Evolutionary conservation across 345 rosid genomes (phyloP).

Genomic region (Aurinia saxatilis): DNA sequence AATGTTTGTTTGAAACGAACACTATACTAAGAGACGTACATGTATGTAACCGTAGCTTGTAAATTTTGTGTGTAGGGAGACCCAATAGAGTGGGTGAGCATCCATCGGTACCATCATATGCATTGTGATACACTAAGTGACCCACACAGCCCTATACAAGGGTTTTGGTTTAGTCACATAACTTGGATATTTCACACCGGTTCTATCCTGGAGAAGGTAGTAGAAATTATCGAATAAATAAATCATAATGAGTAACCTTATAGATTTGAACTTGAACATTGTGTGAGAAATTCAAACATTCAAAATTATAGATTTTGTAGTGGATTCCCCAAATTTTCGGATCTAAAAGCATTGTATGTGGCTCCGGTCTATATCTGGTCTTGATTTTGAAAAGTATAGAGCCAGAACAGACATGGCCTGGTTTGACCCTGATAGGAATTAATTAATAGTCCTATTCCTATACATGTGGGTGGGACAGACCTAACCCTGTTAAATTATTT

Average conservation of each 20-base stretch:
- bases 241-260: too few species aligned
- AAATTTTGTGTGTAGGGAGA: constrained; percentile 15
- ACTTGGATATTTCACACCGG: constrained; percentile 57
- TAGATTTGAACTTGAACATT: too few species aligned
- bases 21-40: too few species aligned
- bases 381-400: neutral
- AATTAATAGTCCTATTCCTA: neutral
- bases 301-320: neutral
- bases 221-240: neutral
- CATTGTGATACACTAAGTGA: constrained; percentile 66
- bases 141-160: constrained; percentile 74
- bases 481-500: neutral
- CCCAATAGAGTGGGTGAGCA: constrained; percentile 85
- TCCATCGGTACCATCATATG: constrained; percentile 75
- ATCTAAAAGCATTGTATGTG: too few species aligned
- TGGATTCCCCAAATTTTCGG: too few species aligned
- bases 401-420: neutral
- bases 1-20: too few species aligned
- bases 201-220: constrained; percentile 38
- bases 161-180: constrained; percentile 77
- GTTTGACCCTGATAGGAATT: neutral
- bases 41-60: too few species aligned
- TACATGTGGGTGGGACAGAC: neutral
- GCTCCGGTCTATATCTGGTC: too few species aligned
- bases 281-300: neutral